Conservation (phyloP, 140 eudicot species). For the Flaveria floridana region DNA sequence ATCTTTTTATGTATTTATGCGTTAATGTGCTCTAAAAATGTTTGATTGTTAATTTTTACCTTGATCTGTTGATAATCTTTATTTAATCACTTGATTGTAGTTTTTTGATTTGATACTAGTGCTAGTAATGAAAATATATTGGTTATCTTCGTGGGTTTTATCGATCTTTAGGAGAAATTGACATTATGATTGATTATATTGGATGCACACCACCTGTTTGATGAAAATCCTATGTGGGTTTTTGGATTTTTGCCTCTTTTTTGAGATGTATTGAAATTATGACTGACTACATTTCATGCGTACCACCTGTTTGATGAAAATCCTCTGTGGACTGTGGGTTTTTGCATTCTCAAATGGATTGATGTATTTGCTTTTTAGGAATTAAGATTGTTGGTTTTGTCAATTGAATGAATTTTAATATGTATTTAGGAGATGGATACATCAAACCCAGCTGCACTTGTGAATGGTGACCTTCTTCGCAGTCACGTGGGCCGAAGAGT, state of each 20-base stretch:
- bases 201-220: constrained; percentile 28
- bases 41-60: neutral
- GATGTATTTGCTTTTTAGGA: neutral
- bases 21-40: too few species aligned
- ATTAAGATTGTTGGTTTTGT: neutral
- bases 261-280: neutral
- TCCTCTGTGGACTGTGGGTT: neutral
- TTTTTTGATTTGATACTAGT: neutral
- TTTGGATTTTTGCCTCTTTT: neutral
- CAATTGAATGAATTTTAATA: neutral
- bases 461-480: constrained; percentile 63
- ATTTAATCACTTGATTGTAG: neutral
- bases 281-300: neutral
- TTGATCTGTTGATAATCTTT: constrained; percentile 9
- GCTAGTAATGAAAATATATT: neutral
- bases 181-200: neutral
- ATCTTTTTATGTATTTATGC: neutral
- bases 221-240: constrained; percentile 12
- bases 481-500: constrained; percentile 58
- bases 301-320: constrained; percentile 30
- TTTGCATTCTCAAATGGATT: too few species aligned
- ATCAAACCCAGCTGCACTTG: constrained; percentile 71
- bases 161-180: neutral
- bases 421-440: constrained; percentile 58
- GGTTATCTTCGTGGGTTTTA: neutral